These are phyloP conservation scores for Magnolia sinica DNA, from an alignment of 164 flowering plant species.

Conservation along the genomic window DNA sequence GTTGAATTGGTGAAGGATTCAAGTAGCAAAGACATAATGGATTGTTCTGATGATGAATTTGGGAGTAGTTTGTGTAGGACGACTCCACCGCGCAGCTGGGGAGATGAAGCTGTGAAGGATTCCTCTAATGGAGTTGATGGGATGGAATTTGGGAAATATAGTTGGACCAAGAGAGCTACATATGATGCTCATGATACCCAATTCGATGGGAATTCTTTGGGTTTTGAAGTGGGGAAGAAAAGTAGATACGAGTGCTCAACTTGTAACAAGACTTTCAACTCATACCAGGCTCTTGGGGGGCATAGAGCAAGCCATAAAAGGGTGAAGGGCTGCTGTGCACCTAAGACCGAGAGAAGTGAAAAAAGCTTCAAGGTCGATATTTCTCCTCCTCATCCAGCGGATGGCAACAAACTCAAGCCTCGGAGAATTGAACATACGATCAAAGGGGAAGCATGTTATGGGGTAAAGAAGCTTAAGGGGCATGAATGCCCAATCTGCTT, in stretches of 20 bases:
- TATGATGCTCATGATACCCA: constrained; percentile 15
- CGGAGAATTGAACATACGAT: not conserved
- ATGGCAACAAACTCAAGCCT: constrained; percentile 20
- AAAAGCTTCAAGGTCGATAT: constrained; percentile 31
- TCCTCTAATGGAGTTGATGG: constrained; percentile 2
- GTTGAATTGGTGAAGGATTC: constrained; percentile 25
- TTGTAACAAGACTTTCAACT: constrained; percentile 44
- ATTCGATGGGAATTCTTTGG: constrained; percentile 13
- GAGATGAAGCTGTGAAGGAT: constrained; percentile 10
- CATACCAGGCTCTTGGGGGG: constrained; percentile 58
- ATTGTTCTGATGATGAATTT: constrained; percentile 18
- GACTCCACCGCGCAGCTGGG: not conserved
- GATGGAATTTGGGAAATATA: constrained; percentile 24
- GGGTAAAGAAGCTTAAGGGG: constrained; percentile 34
- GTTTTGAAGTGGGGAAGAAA: constrained; percentile 12
- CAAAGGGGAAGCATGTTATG: constrained; percentile 19
- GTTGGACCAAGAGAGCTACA: constrained; percentile 20
- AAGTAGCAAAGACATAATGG: constrained; percentile 9
- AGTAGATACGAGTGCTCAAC: constrained; percentile 41
- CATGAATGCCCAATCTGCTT: constrained; percentile 59
- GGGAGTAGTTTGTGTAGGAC: constrained; percentile 16
- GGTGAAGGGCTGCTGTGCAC: constrained; percentile 26
- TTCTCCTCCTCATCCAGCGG: constrained; percentile 16
- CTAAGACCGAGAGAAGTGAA: constrained; percentile 37
- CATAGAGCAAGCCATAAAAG: constrained; percentile 48